A percentile compares a stretch with the other conserved stretches of the same genome.
Conservation (phyloP, 176 grass and related monocot species). For the Bolboschoenus planiculmis region DNA sequence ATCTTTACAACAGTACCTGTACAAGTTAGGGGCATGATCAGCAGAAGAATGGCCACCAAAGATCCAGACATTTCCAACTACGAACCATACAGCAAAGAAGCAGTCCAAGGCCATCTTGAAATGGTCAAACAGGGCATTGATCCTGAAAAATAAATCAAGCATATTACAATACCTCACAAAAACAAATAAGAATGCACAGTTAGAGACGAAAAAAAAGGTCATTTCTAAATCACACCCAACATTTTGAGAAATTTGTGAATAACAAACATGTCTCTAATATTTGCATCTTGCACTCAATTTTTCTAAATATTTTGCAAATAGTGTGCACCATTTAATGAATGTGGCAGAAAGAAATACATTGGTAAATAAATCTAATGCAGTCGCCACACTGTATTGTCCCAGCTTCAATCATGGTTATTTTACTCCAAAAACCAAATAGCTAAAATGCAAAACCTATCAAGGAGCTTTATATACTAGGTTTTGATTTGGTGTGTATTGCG, state of each 20-base stretch:
- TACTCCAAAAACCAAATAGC: neutral
- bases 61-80: slow-evolving; percentile 97
- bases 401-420: neutral
- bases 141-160: slow-evolving; percentile 41
- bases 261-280: neutral
- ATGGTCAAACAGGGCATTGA: slow-evolving; percentile 86
- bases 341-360: neutral
- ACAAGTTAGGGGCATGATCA: slow-evolving; percentile 79
- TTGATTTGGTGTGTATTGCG: neutral
- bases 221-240: neutral
- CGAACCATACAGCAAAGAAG: slow-evolving; percentile 97
- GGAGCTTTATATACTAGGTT: neutral
- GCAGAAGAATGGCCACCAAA: slow-evolving; percentile 65
- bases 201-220: neutral
- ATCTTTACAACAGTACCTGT: slow-evolving; percentile 41
- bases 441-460: neutral
- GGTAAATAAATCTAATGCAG: neutral
- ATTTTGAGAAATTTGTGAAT: neutral
- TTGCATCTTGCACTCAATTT: neutral
- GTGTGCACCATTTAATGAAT: neutral
- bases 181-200: neutral
- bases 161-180: neutral
- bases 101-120: slow-evolving; percentile 99
- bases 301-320: neutral
- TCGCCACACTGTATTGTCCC: neutral